phyloP scores from a whole-genome alignment of 139 green algal genomes.

The Eudorina sp. region DNA sequence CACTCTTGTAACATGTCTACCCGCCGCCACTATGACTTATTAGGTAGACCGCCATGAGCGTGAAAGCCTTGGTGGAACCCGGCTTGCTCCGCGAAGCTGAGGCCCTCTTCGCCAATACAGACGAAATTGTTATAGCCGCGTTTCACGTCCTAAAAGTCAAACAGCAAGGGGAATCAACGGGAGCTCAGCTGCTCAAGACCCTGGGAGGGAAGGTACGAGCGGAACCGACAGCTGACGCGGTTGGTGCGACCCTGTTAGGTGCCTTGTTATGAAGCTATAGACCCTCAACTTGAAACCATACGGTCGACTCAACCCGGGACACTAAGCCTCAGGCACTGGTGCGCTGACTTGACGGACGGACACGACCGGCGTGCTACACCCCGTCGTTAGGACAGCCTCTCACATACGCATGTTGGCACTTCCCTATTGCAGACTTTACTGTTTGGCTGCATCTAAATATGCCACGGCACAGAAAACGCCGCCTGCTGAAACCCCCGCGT shows the following conservation, averaged over 20 bases:
- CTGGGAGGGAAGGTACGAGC: conserved; percentile 53
- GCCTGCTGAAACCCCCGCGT: too few species aligned
- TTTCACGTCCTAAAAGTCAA: conserved; percentile 59
- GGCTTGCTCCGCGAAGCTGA: conserved; percentile 32
- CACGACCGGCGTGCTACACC: too few species aligned
- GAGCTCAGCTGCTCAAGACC: conserved; percentile 60
- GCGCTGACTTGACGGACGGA: too few species aligned
- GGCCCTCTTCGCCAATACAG: conserved; percentile 51
- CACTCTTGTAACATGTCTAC: neutral
- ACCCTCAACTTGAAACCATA: neutral
- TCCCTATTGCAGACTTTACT: too few species aligned
- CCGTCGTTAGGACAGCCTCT: too few species aligned
- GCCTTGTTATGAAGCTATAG: too few species aligned
- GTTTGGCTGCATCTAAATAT: too few species aligned
- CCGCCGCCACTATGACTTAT: neutral
- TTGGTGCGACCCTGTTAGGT: too few species aligned
- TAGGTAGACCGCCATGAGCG: conserved; percentile 14
- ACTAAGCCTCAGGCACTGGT: neutral
- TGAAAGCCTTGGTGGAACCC: neutral
- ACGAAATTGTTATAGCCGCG: conserved; percentile 60
- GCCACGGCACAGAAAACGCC: too few species aligned
- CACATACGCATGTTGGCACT: too few species aligned
- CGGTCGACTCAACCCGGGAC: neutral
- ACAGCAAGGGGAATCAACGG: conserved; percentile 50
- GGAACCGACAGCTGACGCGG: neutral